phyloP scores from a whole-genome alignment of 1,284 basidiomycete genomes.

The Uromyces viciae-fabae region DNA sequence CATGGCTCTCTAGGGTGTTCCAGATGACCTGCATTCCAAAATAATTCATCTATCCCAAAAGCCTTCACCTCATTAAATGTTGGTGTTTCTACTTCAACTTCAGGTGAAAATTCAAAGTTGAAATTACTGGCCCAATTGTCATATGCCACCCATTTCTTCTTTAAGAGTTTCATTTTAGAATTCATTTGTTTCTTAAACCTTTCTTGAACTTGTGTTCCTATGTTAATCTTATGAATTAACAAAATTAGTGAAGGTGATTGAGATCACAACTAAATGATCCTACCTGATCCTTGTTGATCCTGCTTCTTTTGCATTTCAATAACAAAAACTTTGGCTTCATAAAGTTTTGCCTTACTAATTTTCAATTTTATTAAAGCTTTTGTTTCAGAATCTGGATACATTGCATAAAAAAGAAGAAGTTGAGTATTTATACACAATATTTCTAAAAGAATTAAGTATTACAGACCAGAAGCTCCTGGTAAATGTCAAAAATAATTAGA shows the following conservation, averaged over 20 bases:
- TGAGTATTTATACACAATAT: neutral
- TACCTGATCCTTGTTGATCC: neutral
- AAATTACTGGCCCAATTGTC: neutral
- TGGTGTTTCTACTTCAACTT: neutral
- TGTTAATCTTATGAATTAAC: neutral
- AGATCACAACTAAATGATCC: neutral
- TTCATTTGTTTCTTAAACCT: neutral
- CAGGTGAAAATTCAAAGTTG: neutral
- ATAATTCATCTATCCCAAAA: neutral
- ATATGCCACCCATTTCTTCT: neutral
- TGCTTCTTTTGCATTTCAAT: slow-evolving; percentile 14
- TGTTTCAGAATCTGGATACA: neutral
- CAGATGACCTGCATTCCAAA: slow-evolving; percentile 5
- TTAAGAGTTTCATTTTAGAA: neutral
- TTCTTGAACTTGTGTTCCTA: slow-evolving; percentile 14
- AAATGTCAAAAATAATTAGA: neutral
- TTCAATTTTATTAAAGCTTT: slow-evolving; percentile 8
- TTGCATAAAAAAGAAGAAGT: neutral
- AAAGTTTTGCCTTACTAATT: neutral
- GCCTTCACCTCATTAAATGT: neutral
- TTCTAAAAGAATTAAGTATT: neutral
- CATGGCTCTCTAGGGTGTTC: neutral
- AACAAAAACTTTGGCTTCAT: slow-evolving; percentile 9
- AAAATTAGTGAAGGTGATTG: neutral
- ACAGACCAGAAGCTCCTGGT: neutral